Evolutionary conservation across 305 asterid species (phyloP), one percentile per base, ranked within the genome.

Genomic region (Lippia alba): DNA sequence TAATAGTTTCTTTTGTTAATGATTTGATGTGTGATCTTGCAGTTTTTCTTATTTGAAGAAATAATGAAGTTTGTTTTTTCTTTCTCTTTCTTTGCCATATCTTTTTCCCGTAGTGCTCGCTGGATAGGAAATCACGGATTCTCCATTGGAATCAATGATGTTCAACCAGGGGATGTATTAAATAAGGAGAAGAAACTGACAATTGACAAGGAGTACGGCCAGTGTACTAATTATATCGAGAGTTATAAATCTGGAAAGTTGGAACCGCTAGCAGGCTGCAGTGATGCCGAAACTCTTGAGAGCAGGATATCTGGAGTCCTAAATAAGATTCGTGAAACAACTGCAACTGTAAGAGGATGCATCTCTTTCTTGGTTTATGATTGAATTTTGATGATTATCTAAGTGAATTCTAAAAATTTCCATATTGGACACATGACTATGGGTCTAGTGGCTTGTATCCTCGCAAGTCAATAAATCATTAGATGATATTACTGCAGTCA

Each of bases 41-140:
- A 56, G 5, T 66, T 39, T 32, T 66, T 46, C 49, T 61, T 39
- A 6, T 36, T 45, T 10, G 19, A 16, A 45, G 55, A 15, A 57
- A 58, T 70, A 15, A 60, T 50, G 77, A 69, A 49, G 53, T 61
- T 19, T 34, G 34, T 20, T 59, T 48, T 36, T 8, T 36, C 41
- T 36, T 4, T 36, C 41, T 36, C 41, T 36, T 4, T 36, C 41
- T 36, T 70, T 74, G 56, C 60, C 53, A 46, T 17, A 76, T 67
- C 72, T 59, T 72, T 54, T 77, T 81, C 67, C 74, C 67, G 32
- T 80, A 94, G 99, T 84, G 98, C 99, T 64, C 86, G 99, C 71
- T 94, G 97, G 99, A 94, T 94, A 63, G 99, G 99, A 80, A 88
- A 94, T 78, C 99, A 91, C 82, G 99, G 99, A 72, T 94, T 94